Evolutionary conservation across 139 green algal genomes (phyloP).

Genomic region (Chloropicon primus): DNA sequence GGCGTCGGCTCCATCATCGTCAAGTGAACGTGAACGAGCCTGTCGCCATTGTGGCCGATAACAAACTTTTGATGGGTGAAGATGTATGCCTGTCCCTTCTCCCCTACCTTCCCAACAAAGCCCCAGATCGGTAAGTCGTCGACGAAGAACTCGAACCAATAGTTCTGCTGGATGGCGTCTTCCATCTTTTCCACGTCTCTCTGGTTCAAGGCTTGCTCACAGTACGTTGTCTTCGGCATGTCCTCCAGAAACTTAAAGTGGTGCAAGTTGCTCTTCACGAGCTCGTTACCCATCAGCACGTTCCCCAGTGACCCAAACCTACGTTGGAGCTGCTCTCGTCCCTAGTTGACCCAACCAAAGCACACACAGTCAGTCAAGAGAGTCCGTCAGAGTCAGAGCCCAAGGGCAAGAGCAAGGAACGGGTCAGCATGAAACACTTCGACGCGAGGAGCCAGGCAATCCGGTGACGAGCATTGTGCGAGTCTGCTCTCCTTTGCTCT

Average conservation of each 20-base stretch:
- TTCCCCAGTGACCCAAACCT: conserved; percentile 90
- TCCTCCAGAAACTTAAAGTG: conserved; percentile 17
- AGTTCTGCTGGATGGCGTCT: conserved; percentile 41
- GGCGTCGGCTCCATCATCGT: conserved; percentile 52
- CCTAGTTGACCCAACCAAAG: no score
- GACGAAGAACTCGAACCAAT: conserved; percentile 78
- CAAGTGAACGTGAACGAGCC: conserved; percentile 88
- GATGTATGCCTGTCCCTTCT: conserved; percentile 49
- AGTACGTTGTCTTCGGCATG: conserved; percentile 62
- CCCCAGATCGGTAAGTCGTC: conserved; percentile 19
- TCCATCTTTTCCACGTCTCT: conserved; percentile 47
- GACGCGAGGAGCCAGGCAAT: no score
- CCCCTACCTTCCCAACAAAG: conserved; percentile 7
- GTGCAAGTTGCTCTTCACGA: conserved; percentile 80
- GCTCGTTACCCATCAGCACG: conserved; percentile 89
- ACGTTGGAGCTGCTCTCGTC: conserved; percentile 42
- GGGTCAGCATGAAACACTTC: no score
- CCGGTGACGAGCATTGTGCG: no score
- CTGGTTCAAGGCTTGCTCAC: conserved; percentile 42
- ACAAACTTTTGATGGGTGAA: conserved; percentile 90
- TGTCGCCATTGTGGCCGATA: conserved; percentile 81
- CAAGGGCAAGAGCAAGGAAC: no score
- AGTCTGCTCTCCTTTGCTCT: no score
- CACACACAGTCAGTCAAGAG: no score
- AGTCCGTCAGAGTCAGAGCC: no score